A percentile compares a stretch with the other conserved stretches of the same genome.
phyloP scores from a whole-genome alignment of 495 filamentous ascomycete species.

The Neurospora africana region DNA sequence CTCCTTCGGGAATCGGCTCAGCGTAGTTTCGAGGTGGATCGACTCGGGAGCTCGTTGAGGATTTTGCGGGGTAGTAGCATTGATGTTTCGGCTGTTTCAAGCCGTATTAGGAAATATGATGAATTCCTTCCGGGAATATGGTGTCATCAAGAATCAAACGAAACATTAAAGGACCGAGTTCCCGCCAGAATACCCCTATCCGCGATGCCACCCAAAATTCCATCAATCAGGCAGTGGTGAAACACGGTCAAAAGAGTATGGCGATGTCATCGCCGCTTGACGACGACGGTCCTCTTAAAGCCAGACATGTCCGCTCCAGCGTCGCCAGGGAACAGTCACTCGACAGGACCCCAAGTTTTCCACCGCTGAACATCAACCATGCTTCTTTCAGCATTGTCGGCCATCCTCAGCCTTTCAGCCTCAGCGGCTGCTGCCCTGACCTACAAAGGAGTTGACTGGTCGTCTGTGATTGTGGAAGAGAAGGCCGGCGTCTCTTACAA shows the following conservation, averaged over 20 bases:
- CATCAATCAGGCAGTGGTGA: constrained; percentile 12
- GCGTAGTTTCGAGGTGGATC: not conserved
- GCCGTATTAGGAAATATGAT: not conserved
- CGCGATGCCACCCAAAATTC: constrained; percentile 5
- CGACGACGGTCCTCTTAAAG: not conserved
- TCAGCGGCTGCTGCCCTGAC: constrained; percentile 37
- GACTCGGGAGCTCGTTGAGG: not conserved
- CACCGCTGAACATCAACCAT: constrained; percentile 3
- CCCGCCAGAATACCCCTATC: not conserved
- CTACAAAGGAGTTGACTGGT: constrained; percentile 64
- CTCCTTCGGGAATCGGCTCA: not conserved
- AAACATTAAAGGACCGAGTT: not conserved
- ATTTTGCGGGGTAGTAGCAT: not conserved
- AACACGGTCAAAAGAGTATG: not conserved
- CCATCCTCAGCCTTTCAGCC: constrained; percentile 10
- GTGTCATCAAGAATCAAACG: not conserved
- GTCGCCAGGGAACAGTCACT: not conserved
- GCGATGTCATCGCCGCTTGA: not conserved
- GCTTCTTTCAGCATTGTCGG: constrained; percentile 7
- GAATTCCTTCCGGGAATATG: not conserved
- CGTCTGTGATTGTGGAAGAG: constrained; percentile 57
- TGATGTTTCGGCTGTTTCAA: not conserved
- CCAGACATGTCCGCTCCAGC: not conserved
- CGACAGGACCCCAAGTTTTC: not conserved
- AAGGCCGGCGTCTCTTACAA: constrained; percentile 49